Conservation (phyloP, 108 stramenopile genomes). For the Cyclostephanos tholiformis region DNA sequence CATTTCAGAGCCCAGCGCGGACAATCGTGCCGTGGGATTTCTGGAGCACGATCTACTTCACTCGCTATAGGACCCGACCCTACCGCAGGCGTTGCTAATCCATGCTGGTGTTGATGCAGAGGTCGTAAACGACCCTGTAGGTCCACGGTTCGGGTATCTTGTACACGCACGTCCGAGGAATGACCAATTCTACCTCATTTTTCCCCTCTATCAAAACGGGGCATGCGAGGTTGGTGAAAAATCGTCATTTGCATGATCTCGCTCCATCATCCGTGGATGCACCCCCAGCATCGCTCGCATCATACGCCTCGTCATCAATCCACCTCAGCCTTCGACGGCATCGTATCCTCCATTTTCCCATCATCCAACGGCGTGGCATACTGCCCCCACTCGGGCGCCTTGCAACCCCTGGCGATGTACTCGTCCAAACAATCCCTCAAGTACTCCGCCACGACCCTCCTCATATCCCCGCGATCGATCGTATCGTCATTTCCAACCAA, state of each 20-base stretch:
- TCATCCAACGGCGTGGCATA: conserved; percentile 35
- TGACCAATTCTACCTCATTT: too few relatives aligned
- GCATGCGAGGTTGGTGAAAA: conserved; percentile 54
- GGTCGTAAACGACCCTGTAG: too few relatives aligned
- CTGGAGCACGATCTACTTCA: conserved; percentile 78
- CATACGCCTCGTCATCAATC: background rate
- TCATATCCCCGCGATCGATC: conserved; percentile 48
- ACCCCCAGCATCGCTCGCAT: background rate
- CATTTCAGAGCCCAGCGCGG: conserved; percentile 85
- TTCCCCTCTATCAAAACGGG: too few relatives aligned
- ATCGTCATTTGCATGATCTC: conserved; percentile 55
- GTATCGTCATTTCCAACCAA: conserved; percentile 58
- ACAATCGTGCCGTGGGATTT: conserved; percentile 71
- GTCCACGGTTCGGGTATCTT: too few relatives aligned
- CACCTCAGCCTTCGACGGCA: background rate
- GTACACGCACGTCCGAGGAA: too few relatives aligned
- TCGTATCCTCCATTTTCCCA: conserved; percentile 11
- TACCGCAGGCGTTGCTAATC: too few relatives aligned
- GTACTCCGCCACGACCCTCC: conserved; percentile 70
- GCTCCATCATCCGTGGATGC: conserved; percentile 8
- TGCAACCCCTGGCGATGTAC: conserved; percentile 70
- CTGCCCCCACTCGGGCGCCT: conserved; percentile 62
- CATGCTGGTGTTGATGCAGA: too few relatives aligned
- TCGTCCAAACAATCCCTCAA: conserved; percentile 68
- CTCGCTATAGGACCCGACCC: conserved; percentile 40